Evolutionary conservation across 768 basidiomycete species (phyloP).

Genomic region (Suillus alpinus): DNA sequence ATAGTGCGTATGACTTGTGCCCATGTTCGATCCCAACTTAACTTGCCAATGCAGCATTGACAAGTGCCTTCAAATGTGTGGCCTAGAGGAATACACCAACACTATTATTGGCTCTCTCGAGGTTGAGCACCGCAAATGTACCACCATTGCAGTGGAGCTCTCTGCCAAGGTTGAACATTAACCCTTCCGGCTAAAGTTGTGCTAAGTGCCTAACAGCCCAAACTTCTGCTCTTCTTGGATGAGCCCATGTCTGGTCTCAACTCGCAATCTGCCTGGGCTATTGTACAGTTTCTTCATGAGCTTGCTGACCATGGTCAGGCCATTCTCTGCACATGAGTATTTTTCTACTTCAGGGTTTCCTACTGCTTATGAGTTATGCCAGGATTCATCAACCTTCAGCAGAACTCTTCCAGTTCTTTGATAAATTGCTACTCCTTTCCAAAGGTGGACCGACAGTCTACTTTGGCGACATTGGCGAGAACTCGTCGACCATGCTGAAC

Average conservation of each 20-base stretch:
- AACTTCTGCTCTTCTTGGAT: conserved; percentile 79
- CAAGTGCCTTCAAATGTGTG: conserved; percentile 58
- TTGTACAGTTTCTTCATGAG: conserved; percentile 68
- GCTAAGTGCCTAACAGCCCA: conserved; percentile 44
- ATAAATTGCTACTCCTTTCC: conserved; percentile 70
- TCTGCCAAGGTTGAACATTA: conserved; percentile 58
- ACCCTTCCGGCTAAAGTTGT: background rate
- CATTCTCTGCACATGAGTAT: conserved; percentile 79
- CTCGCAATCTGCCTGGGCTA: conserved; percentile 85
- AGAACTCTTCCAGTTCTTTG: conserved; percentile 79
- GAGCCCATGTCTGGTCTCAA: conserved; percentile 91
- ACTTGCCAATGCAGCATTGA: conserved; percentile 42
- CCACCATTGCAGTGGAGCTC: conserved; percentile 85
- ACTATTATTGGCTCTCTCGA: conserved; percentile 66
- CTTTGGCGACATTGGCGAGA: conserved; percentile 65
- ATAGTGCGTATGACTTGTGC: conserved; percentile 49
- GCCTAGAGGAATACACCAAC: conserved; percentile 61
- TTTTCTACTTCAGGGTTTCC: background rate
- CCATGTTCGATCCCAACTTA: background rate
- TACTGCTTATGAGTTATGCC: background rate
- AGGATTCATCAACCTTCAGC: conserved; percentile 55
- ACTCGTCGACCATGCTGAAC: conserved; percentile 58
- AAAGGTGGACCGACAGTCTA: conserved; percentile 75
- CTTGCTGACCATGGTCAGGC: conserved; percentile 82
- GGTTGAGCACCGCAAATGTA: conserved; percentile 74